Conservation (phyloP, 2,329 filamentous ascomycete genomes). For the Talaromyces rugulosus region DNA sequence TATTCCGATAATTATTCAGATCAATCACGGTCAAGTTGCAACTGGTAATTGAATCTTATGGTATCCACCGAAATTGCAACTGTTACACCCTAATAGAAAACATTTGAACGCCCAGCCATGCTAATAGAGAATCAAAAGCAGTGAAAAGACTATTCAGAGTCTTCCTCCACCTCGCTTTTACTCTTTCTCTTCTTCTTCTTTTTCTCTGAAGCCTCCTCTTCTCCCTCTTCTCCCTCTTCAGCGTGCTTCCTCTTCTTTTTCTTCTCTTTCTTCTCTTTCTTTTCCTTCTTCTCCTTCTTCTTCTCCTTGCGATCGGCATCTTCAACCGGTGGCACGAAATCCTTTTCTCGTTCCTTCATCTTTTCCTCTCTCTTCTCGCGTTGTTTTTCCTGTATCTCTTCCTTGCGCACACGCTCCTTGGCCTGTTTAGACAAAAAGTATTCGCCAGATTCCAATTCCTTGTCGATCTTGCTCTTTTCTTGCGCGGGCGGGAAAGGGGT, state of each 20-base stretch:
- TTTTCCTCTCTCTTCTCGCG: conserved; percentile 84
- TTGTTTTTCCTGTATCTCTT: conserved; percentile 79
- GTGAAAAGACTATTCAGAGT: neutral
- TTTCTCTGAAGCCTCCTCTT: conserved; percentile 37
- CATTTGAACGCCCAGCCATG: neutral
- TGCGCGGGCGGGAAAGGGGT: conserved; percentile 95
- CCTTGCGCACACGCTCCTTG: conserved; percentile 76
- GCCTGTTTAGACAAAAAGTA: conserved; percentile 93
- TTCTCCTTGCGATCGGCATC: conserved; percentile 54
- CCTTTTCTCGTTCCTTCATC: conserved; percentile 75
- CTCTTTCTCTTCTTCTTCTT: conserved; percentile 41
- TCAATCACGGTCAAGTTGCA: no score
- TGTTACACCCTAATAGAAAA: neutral
- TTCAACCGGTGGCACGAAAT: conserved; percentile 85
- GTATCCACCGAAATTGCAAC: neutral
- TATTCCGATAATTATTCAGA: no score
- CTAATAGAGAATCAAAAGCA: neutral
- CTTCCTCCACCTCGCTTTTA: neutral
- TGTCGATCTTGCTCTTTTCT: conserved; percentile 98
- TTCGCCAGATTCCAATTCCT: conserved; percentile 96
- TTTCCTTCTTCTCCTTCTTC: conserved; percentile 53
- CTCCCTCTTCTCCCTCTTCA: conserved; percentile 14
- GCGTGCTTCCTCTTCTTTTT: conserved; percentile 24
- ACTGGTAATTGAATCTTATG: neutral
- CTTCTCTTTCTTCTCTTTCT: conserved; percentile 29